Evolutionary conservation across 2,329 filamentous ascomycete genomes (phyloP).

Genomic region (Hypoxylon sp.): DNA sequence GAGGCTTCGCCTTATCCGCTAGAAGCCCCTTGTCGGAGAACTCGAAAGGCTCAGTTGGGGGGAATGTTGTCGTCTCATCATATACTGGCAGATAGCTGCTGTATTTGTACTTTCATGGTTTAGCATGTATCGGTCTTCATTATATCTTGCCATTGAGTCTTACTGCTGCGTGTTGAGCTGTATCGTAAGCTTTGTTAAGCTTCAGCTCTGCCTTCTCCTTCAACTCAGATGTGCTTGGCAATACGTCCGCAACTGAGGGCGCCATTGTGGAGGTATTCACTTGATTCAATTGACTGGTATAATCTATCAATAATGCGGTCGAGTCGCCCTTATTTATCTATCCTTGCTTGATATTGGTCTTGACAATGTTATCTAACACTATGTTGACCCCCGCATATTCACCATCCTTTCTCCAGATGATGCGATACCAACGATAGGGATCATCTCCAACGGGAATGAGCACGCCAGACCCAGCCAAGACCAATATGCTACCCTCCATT

Average conservation of each 20-base stretch:
- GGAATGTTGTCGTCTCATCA: conserved; percentile 56
- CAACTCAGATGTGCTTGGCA: conserved; percentile 45
- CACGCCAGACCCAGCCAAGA: conserved; percentile 36
- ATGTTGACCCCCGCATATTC: conserved; percentile 40
- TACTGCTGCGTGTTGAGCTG: conserved; percentile 46
- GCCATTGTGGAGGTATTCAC: conserved; percentile 44
- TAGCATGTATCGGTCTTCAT: conserved; percentile 6
- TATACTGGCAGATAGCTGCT: conserved; percentile 55
- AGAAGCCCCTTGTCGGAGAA: conserved; percentile 59
- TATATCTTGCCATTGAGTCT: conserved; percentile 16
- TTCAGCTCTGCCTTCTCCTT: conserved; percentile 45
- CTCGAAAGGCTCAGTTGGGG: conserved; percentile 58
- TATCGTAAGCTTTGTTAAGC: conserved; percentile 47
- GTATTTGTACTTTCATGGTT: conserved; percentile 54
- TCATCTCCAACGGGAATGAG: conserved; percentile 35
- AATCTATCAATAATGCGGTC: background rate
- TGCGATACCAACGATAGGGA: conserved; percentile 36
- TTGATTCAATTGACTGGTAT: conserved; percentile 18
- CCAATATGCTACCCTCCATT: conserved; percentile 23
- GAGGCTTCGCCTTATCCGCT: conserved; percentile 60
- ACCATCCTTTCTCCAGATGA: conserved; percentile 37
- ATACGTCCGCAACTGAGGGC: conserved; percentile 48
- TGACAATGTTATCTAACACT: conserved; percentile 24
- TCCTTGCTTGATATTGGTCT: conserved; percentile 6
- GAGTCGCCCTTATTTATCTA: conserved; percentile 34